Evolutionary conservation across 768 basidiomycete species (phyloP), one percentile per base, ranked within the genome.

Genomic region (Trametes punicea): DNA sequence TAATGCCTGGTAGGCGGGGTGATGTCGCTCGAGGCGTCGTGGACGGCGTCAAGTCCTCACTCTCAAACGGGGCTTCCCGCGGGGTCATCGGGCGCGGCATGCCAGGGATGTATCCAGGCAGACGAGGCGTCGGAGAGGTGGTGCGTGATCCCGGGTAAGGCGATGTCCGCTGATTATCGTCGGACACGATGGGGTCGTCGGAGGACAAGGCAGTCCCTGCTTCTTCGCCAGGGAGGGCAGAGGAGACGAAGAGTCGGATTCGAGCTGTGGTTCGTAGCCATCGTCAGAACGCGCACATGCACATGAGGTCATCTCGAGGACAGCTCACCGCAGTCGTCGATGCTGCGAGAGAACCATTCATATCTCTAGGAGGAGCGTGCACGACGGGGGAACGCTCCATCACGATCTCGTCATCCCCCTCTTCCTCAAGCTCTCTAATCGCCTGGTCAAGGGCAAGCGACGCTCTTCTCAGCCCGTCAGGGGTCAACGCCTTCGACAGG

Each of bases 61-160:
- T 67, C 45, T 91, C 91, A 53, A 76, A 74, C 29, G 80, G 73
- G 6, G 73, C 64, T 60, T 90, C 87, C 53, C 83, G 85, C n/a
- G 91, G 91, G 6, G 91, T 93, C 87, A 93, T 91, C 16, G 91
- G 91, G 38, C 91, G 77, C 20, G 88, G 88, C 91, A 93, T 93
- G 10, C 91, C 91, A 21, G 91, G 91, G 54, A 91, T 84, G 70
- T 93, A 93, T 13, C 91, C 91, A 51, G 91, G 90, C 20, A 90
- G 66, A 36, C 81, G 77, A 39, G 80, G 77, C 0, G 72, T 71
- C 29, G 80, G 79, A 27, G 80, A 81, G n/a, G 70, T 69, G 13
- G 74, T 72, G 3, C 75, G 81, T 40, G 81, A 80, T 42, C 82
- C 72, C 57, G 72, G 71, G 42, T 71, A 75, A 25, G 85, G 84